Conservation (phyloP, 2,329 filamentous ascomycete genomes). For the Fusarium foetens region DNA sequence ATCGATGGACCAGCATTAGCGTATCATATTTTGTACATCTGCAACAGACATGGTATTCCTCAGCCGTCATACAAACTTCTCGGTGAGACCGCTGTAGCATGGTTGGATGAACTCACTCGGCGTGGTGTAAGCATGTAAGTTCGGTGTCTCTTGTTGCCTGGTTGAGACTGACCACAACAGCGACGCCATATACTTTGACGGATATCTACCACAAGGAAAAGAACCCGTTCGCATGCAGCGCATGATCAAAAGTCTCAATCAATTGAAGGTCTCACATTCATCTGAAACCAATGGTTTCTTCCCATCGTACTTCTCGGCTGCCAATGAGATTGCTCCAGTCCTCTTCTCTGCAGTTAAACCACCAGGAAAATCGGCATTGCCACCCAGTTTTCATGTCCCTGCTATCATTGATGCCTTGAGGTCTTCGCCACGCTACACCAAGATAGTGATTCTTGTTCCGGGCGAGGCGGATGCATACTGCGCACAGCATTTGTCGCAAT, state of each 20-base stretch:
- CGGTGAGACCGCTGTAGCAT: slow-evolving; percentile 66
- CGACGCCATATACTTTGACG: slow-evolving; percentile 84
- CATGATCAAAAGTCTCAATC: slow-evolving; percentile 65
- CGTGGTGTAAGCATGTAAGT: slow-evolving; percentile 71
- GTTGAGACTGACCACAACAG: slow-evolving; percentile 29
- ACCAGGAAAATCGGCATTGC: slow-evolving; percentile 51
- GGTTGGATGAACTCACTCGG: slow-evolving; percentile 68
- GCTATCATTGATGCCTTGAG: slow-evolving; percentile 77
- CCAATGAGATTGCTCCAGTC: slow-evolving; percentile 18
- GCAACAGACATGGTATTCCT: slow-evolving; percentile 61
- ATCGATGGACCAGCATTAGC: slow-evolving; percentile 85
- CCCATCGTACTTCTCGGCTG: slow-evolving; percentile 32
- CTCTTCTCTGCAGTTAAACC: slow-evolving; percentile 43
- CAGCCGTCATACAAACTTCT: slow-evolving; percentile 73
- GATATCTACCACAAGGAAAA: slow-evolving; percentile 77
- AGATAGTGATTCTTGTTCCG: slow-evolving; percentile 69
- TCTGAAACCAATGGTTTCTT: slow-evolving; percentile 44
- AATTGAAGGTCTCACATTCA: slow-evolving; percentile 61
- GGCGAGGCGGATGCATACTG: slow-evolving; percentile 90
- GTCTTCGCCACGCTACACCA: slow-evolving; percentile 54
- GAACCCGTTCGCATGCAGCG: slow-evolving; percentile 69
- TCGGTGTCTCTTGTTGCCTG: not conserved
- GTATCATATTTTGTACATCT: slow-evolving; percentile 74
- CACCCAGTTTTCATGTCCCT: slow-evolving; percentile 79
- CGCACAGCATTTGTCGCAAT: slow-evolving; percentile 68